Evolutionary conservation across 2,329 filamentous ascomycete genomes (phyloP), one percentile per base, ranked within the genome.

Genomic region (Ramichloridium luteum): DNA sequence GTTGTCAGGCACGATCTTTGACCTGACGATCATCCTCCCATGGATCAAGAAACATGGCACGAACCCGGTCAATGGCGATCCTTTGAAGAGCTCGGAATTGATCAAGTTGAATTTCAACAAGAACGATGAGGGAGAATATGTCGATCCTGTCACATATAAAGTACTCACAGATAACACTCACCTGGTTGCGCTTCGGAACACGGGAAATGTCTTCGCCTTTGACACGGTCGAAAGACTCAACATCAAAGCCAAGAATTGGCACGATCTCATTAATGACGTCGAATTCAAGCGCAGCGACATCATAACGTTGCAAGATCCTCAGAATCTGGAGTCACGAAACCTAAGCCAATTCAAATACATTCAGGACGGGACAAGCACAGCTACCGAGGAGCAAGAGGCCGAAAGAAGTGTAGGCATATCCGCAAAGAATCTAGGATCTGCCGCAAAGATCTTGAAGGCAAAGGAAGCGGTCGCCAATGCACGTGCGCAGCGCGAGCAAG

Each of bases 91-190:
- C 46, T 74, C 77, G 35, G 88, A 96, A 46, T 67, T 98, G 30
- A 84, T 96, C 53, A 84, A 85, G 51, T 72, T 98, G 42, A 79
- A 86, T 53, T 93, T 96, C 57, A 72, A 82, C 38, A 86, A 88
- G 55, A 98, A 96, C 56, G 81, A 86, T 32, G 80, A 86, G 39
- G 80, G 74, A 32, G 90, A 96, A 48, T 81, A 90, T 49, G 83
- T 96, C 41, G 90, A 98, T 50, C 92, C 90, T 0, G 88, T 98
- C 28, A 94, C 86, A 0, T 96, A 82, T 67, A 98, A 98, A 58
- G 81, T 93, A 25, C 84, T 98, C 50, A 98, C 90, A 28, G 85
- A 98, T 56, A 96, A 96, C 58, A 96, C 90, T 3, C 90, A 96
- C 57, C 83, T 98, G 36, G 83, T 96, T 27, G 88, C 86, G 11